Base-by-base conservation (phyloP, 208 protist species). In the Willaertia magna region DNA sequence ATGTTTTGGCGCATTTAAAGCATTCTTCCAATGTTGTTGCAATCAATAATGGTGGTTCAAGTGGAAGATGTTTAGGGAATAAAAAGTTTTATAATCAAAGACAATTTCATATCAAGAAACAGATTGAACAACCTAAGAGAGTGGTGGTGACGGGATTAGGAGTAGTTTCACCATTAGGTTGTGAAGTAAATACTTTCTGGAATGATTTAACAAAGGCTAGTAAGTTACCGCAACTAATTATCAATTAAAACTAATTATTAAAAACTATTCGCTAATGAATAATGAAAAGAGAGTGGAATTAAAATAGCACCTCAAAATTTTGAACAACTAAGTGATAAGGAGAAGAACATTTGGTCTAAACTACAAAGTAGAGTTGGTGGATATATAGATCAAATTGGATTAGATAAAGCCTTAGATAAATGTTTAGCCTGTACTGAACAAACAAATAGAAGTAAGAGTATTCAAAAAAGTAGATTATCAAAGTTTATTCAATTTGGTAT, bases 111-210 rank as follows among this genome's bases (percentile, higher is more conserved):
- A 12, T 49, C 26, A 67, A 67, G n/a, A 67, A 67, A 26, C 26
- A 67, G 12, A 34, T 67, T 34, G 26, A 16, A 67, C 26, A 4
- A 11, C 55, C 55, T 48, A 84, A 61, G 7, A 59, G 96, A 48
- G 96, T 99, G 4, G 96, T 98, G 2, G 95, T 99, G 12, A 98
- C 95, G 0, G 97, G 97, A 0, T 87, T 99, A 16, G 97, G 97
- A 42, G 47, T 95, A 11, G 94, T 98, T 12, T 96, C 95, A 4
- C 96, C 97, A 11, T 89, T 99, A 18, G 97, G 95, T 30, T 43
- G 92, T 7, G 90, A 86, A n/a, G 90, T 93, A 2, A 16, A 88
- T 6, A 59, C 86, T 20, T 94, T 93, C 22, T 98, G 96, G 95
- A 47, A 84, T 0, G 86, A 87, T 1, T 86, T 97, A 4, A 91